phyloP scores from a whole-genome alignment of 495 filamentous ascomycete genomes.

The Amphirosellinia nigrospora region DNA sequence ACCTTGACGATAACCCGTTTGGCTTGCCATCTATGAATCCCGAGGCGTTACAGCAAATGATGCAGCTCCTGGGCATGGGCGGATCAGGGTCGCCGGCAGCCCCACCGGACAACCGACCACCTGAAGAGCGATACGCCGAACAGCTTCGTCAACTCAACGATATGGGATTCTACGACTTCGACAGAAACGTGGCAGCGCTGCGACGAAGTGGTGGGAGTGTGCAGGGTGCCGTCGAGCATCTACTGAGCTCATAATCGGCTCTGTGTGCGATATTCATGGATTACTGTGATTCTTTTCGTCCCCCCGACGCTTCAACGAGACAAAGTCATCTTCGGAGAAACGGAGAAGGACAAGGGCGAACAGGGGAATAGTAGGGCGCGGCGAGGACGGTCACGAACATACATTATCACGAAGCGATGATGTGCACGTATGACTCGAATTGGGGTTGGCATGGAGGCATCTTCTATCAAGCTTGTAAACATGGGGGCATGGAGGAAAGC shows the following conservation, averaged over 20 bases:
- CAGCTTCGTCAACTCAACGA: constrained; percentile 95
- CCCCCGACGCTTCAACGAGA: not conserved
- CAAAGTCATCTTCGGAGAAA: not conserved
- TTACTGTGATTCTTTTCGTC: no score
- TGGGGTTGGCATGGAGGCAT: not conserved
- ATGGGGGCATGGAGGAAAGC: not conserved
- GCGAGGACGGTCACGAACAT: not conserved
- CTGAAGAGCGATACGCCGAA: constrained; percentile 89
- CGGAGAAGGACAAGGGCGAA: not conserved
- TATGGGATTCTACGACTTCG: constrained; percentile 99
- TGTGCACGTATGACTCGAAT: not conserved
- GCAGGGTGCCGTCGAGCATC: constrained; percentile 89
- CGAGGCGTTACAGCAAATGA: constrained; percentile 56
- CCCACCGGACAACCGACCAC: constrained; percentile 80
- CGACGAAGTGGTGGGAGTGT: constrained; percentile 91
- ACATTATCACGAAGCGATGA: constrained; percentile 8
- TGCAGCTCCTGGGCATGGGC: constrained; percentile 42
- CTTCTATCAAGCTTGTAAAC: not conserved
- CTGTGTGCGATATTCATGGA: not conserved
- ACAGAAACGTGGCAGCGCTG: constrained; percentile 87
- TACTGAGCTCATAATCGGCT: constrained; percentile 50
- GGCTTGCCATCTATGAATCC: constrained; percentile 32
- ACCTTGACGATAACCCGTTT: constrained; percentile 25
- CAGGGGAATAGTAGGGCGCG: not conserved
- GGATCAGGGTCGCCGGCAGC: constrained; percentile 50